Conservation (phyloP, 2,329 filamentous ascomycete genomes). For the Pseudocercospora cruenta region DNA sequence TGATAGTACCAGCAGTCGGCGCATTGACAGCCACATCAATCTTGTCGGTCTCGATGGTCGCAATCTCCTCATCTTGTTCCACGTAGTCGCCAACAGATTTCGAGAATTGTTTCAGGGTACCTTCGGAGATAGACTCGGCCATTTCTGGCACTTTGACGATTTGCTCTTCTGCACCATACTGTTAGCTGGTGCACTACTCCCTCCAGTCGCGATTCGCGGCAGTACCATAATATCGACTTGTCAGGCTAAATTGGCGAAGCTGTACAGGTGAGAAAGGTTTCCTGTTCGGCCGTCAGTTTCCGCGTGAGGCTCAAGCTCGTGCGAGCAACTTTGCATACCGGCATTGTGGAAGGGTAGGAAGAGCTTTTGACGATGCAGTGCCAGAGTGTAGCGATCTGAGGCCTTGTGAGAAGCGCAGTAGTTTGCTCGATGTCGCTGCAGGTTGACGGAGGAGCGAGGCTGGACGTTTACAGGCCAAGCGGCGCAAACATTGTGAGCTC, state of each 20-base stretch:
- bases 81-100: conserved; percentile 94
- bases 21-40: conserved; percentile 98
- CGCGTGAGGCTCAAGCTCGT: conserved; percentile 4
- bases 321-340: conserved; percentile 22
- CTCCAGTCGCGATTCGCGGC: background rate
- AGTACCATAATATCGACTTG: conserved; percentile 39
- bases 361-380: conserved; percentile 27
- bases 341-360: conserved; percentile 24
- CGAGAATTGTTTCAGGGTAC: conserved; percentile 91
- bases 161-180: conserved; percentile 64
- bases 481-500: conserved; percentile 44
- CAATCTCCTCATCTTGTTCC: conserved; percentile 95
- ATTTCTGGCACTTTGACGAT: conserved; percentile 94
- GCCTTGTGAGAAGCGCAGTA: conserved; percentile 28
- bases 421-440: conserved; percentile 30
- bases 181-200: conserved; percentile 17
- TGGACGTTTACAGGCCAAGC: conserved; percentile 37
- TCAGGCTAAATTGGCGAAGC: conserved; percentile 39
- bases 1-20: conserved; percentile 85
- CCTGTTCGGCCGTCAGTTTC: conserved; percentile 32
- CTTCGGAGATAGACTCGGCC: conserved; percentile 98
- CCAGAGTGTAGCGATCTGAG: conserved; percentile 30
- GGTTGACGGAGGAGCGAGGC: conserved; percentile 35
- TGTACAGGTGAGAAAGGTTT: conserved; percentile 34
- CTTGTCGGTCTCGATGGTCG: conserved; percentile 99